A percentile compares a stretch with the other conserved stretches of the same genome.
Conservation (phyloP, 345 rosid genomes). For the Salix brachista region DNA sequence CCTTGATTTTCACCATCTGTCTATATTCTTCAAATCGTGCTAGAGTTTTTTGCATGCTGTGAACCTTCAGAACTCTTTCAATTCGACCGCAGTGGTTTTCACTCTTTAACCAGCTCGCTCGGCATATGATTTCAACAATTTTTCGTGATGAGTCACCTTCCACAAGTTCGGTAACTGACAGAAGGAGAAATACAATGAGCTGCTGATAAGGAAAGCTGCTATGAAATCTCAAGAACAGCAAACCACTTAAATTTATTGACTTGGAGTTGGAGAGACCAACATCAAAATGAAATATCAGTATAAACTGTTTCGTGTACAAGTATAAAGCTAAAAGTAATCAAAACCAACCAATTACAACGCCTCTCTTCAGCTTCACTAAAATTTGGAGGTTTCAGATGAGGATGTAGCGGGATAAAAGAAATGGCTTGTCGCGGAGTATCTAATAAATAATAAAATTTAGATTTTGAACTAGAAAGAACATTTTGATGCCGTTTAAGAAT, state of each 20-base stretch:
- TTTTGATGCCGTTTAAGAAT: background rate
- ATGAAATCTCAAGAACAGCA: background rate
- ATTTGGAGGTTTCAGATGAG: background rate
- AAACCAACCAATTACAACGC: background rate
- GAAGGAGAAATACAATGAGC: slow-evolving; percentile 11
- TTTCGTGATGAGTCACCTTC: slow-evolving; percentile 98
- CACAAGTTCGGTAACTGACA: slow-evolving; percentile 85
- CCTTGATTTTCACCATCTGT: slow-evolving; percentile 79
- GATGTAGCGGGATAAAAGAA: background rate
- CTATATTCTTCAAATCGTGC: slow-evolving; percentile 91
- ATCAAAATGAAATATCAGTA: background rate
- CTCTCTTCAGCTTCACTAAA: background rate
- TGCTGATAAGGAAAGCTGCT: slow-evolving; percentile 2
- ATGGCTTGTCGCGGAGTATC: background rate
- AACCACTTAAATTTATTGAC: background rate
- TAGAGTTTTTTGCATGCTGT: slow-evolving; percentile 89
- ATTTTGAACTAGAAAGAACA: background rate
- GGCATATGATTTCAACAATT: slow-evolving; percentile 94
- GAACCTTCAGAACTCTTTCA: slow-evolving; percentile 87
- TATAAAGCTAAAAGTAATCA: background rate
- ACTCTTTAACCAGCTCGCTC: slow-evolving; percentile 84
- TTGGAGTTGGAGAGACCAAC: background rate
- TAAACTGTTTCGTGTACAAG: background rate
- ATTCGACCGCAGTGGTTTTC: slow-evolving; percentile 87
- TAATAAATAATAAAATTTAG: background rate